Base-by-base conservation (phyloP, 768 basidiomycete species). In the Termitomyces titanicus region DNA sequence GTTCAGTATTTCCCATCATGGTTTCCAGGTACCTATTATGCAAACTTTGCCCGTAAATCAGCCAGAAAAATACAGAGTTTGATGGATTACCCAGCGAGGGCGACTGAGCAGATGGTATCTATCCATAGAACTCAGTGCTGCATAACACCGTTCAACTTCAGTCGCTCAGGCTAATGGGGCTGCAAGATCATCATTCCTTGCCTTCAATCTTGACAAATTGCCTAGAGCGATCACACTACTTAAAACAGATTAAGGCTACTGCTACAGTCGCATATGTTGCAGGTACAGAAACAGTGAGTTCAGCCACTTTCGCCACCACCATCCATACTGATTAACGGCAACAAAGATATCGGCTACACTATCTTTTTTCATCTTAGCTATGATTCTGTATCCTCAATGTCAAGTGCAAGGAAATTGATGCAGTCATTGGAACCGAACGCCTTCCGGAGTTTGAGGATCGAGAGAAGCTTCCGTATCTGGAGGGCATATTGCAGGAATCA, bases 331-430 rank as follows among this genome's bases (percentile, higher is more conserved):
- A 17, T 59, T 13, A 39, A 39, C 12, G 12, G 38, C 3, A 39
- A 39, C 38, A 15, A 15, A 39, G 38, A 39, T 18, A 39, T 5
- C 18, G 5, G 3, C 12, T 13, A 39, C 12, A 18, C 18, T 29
- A 3, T 29, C 29, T 9, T 29, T 67, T 2, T 73, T 78, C 57
- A 53, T 76, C 46, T 63, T 77, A 17, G 70, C 71, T 5, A 73
- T 79, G 72, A 64, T 71, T 8, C 56, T 67, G 17, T 59, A 74
- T 55, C 77, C 76, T 0, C 65, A 70, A 7, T 60, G 66, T 4
- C 72, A 71, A 51, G 54, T 78, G 74, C 49, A 65, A 61, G 1
- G 76, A 78, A 59, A 66, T 79, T 17, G 75, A 78, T 54, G 34
- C 50, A 2, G 66, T 77, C 7, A 55, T 77, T n/a, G 73, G 70